A percentile compares a stretch with the other conserved stretches of the same genome.
Conservation (phyloP, 2,329 filamentous ascomycete species). For the Chaetomium strumarium region DNA sequence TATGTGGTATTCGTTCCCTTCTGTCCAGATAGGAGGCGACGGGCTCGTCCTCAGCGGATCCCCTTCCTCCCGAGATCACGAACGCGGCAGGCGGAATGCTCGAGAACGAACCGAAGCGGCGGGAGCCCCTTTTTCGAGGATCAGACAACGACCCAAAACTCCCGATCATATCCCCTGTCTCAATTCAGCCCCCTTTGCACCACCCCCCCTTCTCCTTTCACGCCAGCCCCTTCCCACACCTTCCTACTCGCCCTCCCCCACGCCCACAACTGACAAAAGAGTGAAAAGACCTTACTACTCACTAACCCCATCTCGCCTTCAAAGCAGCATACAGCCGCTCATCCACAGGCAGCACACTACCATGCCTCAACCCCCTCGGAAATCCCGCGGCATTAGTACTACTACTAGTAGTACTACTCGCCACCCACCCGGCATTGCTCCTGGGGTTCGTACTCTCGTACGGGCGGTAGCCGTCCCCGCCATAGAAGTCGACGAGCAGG, state of each 20-base stretch:
- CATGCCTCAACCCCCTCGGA: constrained; percentile 45
- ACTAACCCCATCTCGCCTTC: constrained; percentile 31
- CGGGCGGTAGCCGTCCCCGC: constrained; percentile 43
- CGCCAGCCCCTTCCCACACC: background rate
- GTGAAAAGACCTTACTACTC: too few relatives aligned
- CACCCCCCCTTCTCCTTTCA: background rate
- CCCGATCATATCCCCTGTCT: background rate
- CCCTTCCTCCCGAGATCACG: too few relatives aligned
- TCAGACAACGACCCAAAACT: background rate
- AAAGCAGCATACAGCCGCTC: constrained; percentile 38
- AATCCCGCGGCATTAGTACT: constrained; percentile 37
- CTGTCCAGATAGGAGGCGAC: too few relatives aligned
- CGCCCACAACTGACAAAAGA: background rate
- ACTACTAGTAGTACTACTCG: too few relatives aligned
- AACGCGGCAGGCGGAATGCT: too few relatives aligned
- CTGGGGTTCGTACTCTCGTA: constrained; percentile 41
- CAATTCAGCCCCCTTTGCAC: background rate
- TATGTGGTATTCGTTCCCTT: too few relatives aligned
- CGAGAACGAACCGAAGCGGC: too few relatives aligned
- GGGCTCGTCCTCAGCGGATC: too few relatives aligned
- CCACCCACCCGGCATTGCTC: constrained; percentile 40
- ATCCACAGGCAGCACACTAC: constrained; percentile 44
- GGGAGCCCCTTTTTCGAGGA: too few relatives aligned
- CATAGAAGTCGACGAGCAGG: constrained; percentile 45
- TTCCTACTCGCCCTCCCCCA: background rate